Conservation (phyloP, 1,139 yeast species). For the Blastobotrys indianensis region DNA sequence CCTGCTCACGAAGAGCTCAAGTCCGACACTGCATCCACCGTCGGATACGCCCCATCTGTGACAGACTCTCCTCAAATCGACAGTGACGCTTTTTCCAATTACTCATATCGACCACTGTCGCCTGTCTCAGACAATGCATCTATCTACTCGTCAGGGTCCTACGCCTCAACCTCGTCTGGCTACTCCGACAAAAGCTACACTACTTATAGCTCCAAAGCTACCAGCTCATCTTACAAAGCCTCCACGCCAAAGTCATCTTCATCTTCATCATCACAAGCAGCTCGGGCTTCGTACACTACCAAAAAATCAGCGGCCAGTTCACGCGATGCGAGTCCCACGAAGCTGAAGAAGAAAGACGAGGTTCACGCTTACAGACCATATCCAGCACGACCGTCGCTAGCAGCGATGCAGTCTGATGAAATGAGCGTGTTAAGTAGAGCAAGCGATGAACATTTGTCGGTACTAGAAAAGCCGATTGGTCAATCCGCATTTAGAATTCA, state of each 20-base stretch:
- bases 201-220: neutral
- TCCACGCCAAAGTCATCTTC: slow-evolving; percentile 8
- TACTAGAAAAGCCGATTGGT: slow-evolving; percentile 19
- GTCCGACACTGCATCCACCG: neutral
- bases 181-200: neutral
- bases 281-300: neutral
- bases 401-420: slow-evolving; percentile 6
- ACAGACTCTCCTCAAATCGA: too few species aligned
- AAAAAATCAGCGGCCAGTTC: too few species aligned
- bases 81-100: neutral
- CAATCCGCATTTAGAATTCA: slow-evolving; percentile 19
- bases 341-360: slow-evolving; percentile 5
- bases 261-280: neutral
- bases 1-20: neutral
- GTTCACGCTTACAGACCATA: slow-evolving; percentile 14
- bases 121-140: slow-evolving; percentile 8
- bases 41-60: neutral
- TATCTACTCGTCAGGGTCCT: neutral
- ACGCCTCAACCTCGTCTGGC: neutral
- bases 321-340: neutral
- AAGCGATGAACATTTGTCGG: slow-evolving; percentile 4
- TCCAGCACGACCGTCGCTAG: slow-evolving; percentile 11
- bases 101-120: slow-evolving; percentile 1
- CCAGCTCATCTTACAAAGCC: neutral
- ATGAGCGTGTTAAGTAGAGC: neutral